Base-by-base conservation (phyloP, 2,329 filamentous ascomycete genomes). In the Colletotrichum salicis region DNA sequence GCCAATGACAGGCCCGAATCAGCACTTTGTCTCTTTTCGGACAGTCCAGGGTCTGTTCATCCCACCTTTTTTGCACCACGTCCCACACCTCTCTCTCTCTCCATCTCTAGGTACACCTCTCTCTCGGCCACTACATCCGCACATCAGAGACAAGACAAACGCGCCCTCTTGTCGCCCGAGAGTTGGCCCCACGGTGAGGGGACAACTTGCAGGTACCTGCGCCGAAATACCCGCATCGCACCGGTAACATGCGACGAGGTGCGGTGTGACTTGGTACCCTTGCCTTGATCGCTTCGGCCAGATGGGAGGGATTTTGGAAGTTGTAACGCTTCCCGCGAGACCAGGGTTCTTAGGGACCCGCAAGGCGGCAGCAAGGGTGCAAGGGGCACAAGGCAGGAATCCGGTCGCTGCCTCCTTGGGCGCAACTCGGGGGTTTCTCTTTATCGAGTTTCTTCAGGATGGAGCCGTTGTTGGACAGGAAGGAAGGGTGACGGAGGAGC, bases 1-100 rank as follows among this genome's bases (percentile, higher is more conserved):
- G 70, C 70, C 70, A 72, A 72, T 72, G 70, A 72, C 60, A 31
- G 37, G 35, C 31, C 65, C 69, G 59, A 58, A 70, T 70, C 61
- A 64, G 37, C 58, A 41, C 41, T 48, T n/a, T 22, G 31, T 57
- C 55, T 67, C 48, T 48, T 54, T 68, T 24, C 22, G 48, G 60
- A 63, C 22, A 29, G 41, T 48, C 48, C 48, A 52, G 60, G 60
- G 41, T 48, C 54, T 57, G 66, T 64, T 70, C 70, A 72, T 70
- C 65, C 65, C 65, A 60, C 60, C 33, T 56, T 64, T 55, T 45
- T 48, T 27, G 37, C 15, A 45, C 60, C 29, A 48, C 41, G 41
- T 48, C 41, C 41, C 41, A 48, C 41, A 41, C 37, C 15, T 15
- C 37, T 41, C 37, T 41, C 37, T 41, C 41, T 41, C 29, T 4